A percentile compares a stretch with the other conserved stretches of the same genome.
phyloP scores from a whole-genome alignment of 1,139 yeast genomes.

The Arxiozyma slooffiae region DNA sequence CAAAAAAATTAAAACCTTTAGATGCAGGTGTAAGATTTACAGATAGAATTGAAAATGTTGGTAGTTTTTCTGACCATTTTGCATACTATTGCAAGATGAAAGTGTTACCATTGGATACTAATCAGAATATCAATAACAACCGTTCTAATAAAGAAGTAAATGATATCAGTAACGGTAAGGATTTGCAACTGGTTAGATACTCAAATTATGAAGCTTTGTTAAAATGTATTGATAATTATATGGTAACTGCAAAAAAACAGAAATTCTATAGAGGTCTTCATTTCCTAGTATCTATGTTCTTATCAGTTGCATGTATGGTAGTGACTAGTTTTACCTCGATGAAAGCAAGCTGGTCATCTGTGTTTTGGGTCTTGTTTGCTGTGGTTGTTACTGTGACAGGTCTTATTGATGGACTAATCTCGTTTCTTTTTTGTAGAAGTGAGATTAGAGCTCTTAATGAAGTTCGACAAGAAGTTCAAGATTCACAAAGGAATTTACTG shows the following conservation, averaged over 20 bases:
- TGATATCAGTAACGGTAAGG: neutral
- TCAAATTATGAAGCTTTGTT: constrained; percentile 48
- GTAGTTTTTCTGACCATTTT: constrained; percentile 87
- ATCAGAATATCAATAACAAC: neutral
- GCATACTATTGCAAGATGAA: constrained; percentile 60
- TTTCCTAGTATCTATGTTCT: constrained; percentile 46
- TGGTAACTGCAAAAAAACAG: constrained; percentile 48
- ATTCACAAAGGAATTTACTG: constrained; percentile 27
- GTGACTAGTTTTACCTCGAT: constrained; percentile 53
- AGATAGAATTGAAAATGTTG: constrained; percentile 50
- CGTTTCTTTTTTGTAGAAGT: constrained; percentile 64
- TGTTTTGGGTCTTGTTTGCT: constrained; percentile 46
- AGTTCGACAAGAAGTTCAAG: constrained; percentile 50
- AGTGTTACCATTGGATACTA: constrained; percentile 14
- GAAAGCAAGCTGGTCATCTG: constrained; percentile 48
- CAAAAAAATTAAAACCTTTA: constrained; percentile 40
- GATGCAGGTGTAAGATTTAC: constrained; percentile 65
- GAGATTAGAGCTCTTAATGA: constrained; percentile 74
- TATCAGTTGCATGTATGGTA: constrained; percentile 44
- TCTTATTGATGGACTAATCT: constrained; percentile 64
- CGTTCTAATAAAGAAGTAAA: neutral
- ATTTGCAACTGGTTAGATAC: constrained; percentile 19
- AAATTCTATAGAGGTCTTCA: constrained; percentile 56
- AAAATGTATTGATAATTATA: constrained; percentile 46
- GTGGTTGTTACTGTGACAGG: constrained; percentile 56